phyloP scores from a whole-genome alignment of 148 eudicot genomes.

The Agrostemma githago region DNA sequence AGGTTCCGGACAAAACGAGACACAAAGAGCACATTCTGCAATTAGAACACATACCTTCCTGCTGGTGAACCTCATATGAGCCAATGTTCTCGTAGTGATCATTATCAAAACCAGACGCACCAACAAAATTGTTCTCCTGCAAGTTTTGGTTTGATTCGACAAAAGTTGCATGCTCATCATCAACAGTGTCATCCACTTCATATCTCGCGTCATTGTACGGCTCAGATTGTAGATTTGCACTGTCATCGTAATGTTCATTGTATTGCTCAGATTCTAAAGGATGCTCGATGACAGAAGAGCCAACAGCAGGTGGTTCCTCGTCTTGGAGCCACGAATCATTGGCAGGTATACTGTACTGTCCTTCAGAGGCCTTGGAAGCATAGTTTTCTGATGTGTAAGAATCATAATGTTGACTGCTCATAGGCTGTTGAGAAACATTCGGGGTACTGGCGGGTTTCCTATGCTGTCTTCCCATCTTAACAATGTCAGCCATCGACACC shows the following conservation, averaged over 20 bases:
- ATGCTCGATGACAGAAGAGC: conserved; percentile 35
- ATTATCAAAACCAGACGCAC: conserved; percentile 50
- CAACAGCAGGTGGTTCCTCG: conserved; percentile 54
- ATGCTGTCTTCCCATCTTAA: conserved; percentile 89
- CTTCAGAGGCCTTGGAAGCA: conserved; percentile 36
- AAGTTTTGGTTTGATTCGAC: conserved; percentile 38
- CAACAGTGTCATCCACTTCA: conserved; percentile 38
- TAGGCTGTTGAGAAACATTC: conserved; percentile 36
- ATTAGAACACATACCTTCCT: conserved; percentile 44
- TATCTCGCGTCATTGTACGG: conserved; percentile 39
- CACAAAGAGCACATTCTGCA: not conserved
- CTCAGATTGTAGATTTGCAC: conserved; percentile 29
- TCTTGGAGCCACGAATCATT: conserved; percentile 70
- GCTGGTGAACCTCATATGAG: conserved; percentile 47
- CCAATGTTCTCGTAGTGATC: conserved; percentile 44
- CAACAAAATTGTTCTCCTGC: conserved; percentile 44
- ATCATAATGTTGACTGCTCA: conserved; percentile 27
- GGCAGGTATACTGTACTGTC: conserved; percentile 34
- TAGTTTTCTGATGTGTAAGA: conserved; percentile 30
- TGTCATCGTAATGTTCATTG: conserved; percentile 35
- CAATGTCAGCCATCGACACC: conserved; percentile 94
- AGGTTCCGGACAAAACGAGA: not conserved
- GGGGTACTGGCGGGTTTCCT: conserved; percentile 42
- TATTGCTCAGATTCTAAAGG: conserved; percentile 41
- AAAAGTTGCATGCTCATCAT: conserved; percentile 31